A percentile compares a stretch with the other conserved stretches of the same genome.
phyloP scores from a whole-genome alignment of 768 basidiomycete species.

The Tricholoma terreum region DNA sequence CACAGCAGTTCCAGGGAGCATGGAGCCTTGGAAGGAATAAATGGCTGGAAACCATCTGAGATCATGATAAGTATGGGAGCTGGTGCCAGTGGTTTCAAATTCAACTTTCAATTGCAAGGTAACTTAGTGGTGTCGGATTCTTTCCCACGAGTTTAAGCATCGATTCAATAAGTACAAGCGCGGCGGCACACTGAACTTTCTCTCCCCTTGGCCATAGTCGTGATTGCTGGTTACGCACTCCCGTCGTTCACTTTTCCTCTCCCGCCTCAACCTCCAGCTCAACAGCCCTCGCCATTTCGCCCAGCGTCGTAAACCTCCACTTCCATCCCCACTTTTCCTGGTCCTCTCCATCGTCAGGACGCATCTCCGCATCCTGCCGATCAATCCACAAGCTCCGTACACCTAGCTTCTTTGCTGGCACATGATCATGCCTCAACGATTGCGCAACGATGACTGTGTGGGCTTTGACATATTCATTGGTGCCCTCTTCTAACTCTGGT shows the following conservation, averaged over 20 bases:
- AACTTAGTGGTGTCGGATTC: too few species aligned
- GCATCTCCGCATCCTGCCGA: conserved; percentile 44
- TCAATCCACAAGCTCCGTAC: conserved; percentile 67
- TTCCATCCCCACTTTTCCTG: conserved; percentile 33
- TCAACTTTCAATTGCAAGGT: too few species aligned
- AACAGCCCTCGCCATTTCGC: conserved; percentile 59
- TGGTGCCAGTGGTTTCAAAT: too few species aligned
- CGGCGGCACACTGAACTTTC: too few species aligned
- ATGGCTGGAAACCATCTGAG: too few species aligned
- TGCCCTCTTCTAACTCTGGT: conserved; percentile 10
- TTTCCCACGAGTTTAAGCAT: too few species aligned
- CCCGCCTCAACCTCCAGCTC: conserved; percentile 32
- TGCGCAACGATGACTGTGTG: conserved; percentile 66
- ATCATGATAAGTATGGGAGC: too few species aligned
- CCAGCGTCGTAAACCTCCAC: conserved; percentile 58
- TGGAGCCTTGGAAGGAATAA: too few species aligned
- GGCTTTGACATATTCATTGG: conserved; percentile 33
- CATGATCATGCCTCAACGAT: conserved; percentile 64
- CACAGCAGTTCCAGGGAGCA: too few species aligned
- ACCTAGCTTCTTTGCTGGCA: conserved; percentile 55
- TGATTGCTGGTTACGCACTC: too few species aligned
- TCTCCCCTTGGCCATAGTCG: too few species aligned
- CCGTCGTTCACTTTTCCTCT: background rate
- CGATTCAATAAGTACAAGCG: too few species aligned
- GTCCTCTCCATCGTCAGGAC: conserved; percentile 33